Base-by-base conservation (phyloP, 2,329 filamentous ascomycete genomes). In the Pseudohalonectria lignicola region DNA sequence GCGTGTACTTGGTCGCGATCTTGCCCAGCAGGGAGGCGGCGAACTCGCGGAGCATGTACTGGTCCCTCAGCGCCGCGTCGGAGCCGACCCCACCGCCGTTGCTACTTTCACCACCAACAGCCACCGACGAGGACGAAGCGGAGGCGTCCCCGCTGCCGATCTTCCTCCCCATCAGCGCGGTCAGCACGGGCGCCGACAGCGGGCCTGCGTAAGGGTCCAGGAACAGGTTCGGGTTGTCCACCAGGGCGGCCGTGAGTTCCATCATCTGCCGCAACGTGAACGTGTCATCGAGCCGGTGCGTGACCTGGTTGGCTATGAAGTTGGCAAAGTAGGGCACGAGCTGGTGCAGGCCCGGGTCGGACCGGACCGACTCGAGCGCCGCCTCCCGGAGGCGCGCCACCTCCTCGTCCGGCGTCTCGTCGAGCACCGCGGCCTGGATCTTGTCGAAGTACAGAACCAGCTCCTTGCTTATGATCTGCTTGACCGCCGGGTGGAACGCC, bases 371-470 rank as follows among this genome's bases (percentile, higher is more conserved):
- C 37, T 85, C 82, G 25, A 95, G 72, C 0, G 86, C 92, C 1
- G 92, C 87, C 36, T 82, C 77, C 38, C 90, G 82, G 54, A 94
- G 79, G 15, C 73, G 64, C 17, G 71, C 64, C 32, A 78, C 75
- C 48, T 80, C 76, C 45, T 93, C 83, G 45, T 94, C 87, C 12
- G 85, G 86, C 37, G 79, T 80, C 48, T 93, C 86, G 57, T 96
- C 86, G 42, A 95, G 72, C 34, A 98, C 74, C 10, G 92, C 90
- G 36, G 75, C 75, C 57, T 87, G 88, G 42, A 96, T 86, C 60
- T 94, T 94, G 55, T 95, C 87, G 54, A 96, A 98, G 66, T 95
- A 95, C 25, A 96, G 76, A 45, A 94, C 87, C 17, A 96, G 76
- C 62, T 98, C 92, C 61, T 94, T 94, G 47, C 86, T 94, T 32